Evolutionary conservation across 768 basidiomycete species (phyloP), one percentile per base, ranked within the genome.

Genomic region (Auriscalpium microsporum): DNA sequence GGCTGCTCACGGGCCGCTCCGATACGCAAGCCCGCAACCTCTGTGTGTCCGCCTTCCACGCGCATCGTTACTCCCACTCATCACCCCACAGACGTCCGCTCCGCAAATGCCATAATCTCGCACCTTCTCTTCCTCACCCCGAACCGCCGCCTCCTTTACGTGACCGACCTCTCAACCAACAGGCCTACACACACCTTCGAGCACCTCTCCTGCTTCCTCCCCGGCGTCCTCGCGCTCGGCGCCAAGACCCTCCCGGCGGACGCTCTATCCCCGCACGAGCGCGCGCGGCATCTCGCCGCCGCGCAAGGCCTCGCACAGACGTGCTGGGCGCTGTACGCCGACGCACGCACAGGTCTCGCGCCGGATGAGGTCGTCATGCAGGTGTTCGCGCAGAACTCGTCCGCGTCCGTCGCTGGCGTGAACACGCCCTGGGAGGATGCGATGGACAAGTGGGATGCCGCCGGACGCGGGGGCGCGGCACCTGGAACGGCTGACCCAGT

Each of bases 121-220:
- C 77, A 81, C 54, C 75, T 91, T 16, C 71, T 90, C 17, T 89
- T 80, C 66, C 58, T 90, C 47, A 80, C 86, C 5, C 80, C 84
- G 2, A 77, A 72, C 1, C 82, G 88, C 16, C 67, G 79, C 34
- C 75, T 91, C 3, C 77, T 90, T 47, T 90, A 90, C 57, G 86
- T 87, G 10, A 89, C 87, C 4, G 86, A 86, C 64, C 71, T 71
- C 45, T 14, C 34, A 6, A 51, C 33, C 11, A 17, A 57, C 14
- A 60, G 65, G 10, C 59, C 65, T 65, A 34, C 76, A 11, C 81
- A 85, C 60, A 66, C 64, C n/a, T 83, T 90, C 52, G 88, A 90
- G 58, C 88, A 91, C 63, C 71, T 91, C 42, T 82, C 87, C 10
- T 90, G 88, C 69, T 91, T 90, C 71, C 75, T 88, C 48, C 88